Evolutionary conservation across 495 filamentous ascomycete genomes (phyloP).

Genomic region (Penicillium longicatenatum): DNA sequence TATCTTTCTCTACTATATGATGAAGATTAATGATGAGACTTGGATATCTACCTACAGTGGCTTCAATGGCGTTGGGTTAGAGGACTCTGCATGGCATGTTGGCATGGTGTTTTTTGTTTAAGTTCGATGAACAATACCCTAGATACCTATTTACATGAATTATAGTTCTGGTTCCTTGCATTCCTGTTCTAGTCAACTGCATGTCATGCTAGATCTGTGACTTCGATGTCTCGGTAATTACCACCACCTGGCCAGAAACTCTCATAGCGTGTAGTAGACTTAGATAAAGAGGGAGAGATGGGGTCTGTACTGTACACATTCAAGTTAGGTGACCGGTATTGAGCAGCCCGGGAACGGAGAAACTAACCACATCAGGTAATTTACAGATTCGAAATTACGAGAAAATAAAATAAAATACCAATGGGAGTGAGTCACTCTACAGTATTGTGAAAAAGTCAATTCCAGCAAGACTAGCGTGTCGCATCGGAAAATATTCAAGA

Average conservation of each 20-base stretch:
- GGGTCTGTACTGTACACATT: too few species aligned
- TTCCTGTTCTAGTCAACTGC: too few species aligned
- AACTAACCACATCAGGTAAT: too few species aligned
- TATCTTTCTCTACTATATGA: conserved; percentile 6
- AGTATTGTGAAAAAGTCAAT: conserved; percentile 9
- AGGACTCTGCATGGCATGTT: neutral
- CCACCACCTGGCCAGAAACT: too few species aligned
- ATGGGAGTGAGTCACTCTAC: conserved; percentile 12
- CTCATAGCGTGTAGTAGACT: too few species aligned
- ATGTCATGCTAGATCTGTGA: too few species aligned
- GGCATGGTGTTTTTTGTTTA: neutral
- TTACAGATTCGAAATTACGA: too few species aligned
- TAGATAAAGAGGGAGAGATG: too few species aligned
- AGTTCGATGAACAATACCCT: neutral
- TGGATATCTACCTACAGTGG: conserved; percentile 1
- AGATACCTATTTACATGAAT: neutral
- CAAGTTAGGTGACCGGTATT: too few species aligned
- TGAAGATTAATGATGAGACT: conserved; percentile 2
- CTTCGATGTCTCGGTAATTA: neutral
- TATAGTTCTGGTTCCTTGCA: neutral
- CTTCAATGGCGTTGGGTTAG: neutral
- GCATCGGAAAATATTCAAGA: neutral
- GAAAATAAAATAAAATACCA: conserved; percentile 2
- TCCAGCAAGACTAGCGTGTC: neutral
- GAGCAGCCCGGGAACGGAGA: neutral